Conservation (phyloP, 129 eudicot genomes). For the Saussurea involucrata region DNA sequence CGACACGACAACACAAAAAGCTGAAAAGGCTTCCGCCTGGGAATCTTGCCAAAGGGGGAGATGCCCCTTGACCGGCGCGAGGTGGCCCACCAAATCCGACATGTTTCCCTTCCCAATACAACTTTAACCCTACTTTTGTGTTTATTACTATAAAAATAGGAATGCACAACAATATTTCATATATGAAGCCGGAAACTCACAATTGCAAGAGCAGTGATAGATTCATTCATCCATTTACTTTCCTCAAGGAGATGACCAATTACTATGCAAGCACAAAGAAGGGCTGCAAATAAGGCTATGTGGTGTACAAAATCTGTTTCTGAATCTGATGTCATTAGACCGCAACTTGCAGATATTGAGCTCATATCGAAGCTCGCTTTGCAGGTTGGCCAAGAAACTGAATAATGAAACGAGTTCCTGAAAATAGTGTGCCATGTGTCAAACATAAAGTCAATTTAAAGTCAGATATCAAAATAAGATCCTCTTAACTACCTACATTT, state of each 20-base stretch:
- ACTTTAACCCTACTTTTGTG: no score
- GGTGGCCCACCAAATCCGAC: no score
- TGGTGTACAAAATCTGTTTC: conserved; percentile 54
- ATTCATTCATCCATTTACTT: conserved; percentile 74
- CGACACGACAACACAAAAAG: no score
- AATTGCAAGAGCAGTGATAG: conserved; percentile 60
- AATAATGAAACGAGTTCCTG: not conserved
- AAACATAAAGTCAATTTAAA: conserved; percentile 3
- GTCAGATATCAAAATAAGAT: not conserved
- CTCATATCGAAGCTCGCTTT: conserved; percentile 8
- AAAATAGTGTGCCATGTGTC: not conserved
- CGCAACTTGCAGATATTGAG: conserved; percentile 7
- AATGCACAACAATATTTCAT: not conserved
- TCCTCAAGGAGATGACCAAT: conserved; percentile 75
- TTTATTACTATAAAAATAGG: no score
- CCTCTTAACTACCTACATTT: not conserved
- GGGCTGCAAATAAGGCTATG: conserved; percentile 65
- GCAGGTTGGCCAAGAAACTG: not conserved
- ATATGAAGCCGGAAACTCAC: conserved; percentile 35
- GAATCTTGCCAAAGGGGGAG: no score
- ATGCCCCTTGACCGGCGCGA: no score
- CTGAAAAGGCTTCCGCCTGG: no score
- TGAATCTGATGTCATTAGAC: conserved; percentile 31
- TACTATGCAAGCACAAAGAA: conserved; percentile 65
- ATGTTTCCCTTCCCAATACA: no score